Evolutionary conservation across 2,329 filamentous ascomycete genomes (phyloP).

Genomic region (Aspergillus spinulosporus): DNA sequence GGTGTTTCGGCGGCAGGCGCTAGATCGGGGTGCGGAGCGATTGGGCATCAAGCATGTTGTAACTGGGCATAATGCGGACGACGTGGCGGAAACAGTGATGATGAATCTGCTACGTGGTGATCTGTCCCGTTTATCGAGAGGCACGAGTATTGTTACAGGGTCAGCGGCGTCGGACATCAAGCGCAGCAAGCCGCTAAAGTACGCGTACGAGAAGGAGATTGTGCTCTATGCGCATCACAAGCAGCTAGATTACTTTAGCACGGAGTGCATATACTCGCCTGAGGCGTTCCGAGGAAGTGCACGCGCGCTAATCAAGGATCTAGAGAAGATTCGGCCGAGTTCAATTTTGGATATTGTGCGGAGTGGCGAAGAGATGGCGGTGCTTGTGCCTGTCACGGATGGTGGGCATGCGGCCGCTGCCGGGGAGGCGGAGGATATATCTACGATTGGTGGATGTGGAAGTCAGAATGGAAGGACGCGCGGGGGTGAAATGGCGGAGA

Average conservation of each 20-base stretch:
- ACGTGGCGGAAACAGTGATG: slow-evolving; percentile 93
- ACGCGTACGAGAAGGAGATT: slow-evolving; percentile 98
- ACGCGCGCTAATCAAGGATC: slow-evolving; percentile 86
- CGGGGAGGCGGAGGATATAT: slow-evolving; percentile 50
- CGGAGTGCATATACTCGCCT: slow-evolving; percentile 96
- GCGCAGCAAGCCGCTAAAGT: slow-evolving; percentile 94
- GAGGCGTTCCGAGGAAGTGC: slow-evolving; percentile 95
- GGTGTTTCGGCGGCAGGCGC: slow-evolving; percentile 88
- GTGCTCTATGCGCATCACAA: slow-evolving; percentile 97
- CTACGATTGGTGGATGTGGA: slow-evolving; percentile 69
- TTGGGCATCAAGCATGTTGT: slow-evolving; percentile 90
- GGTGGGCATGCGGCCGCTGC: slow-evolving; percentile 29
- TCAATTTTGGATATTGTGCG: slow-evolving; percentile 92
- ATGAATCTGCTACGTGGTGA: slow-evolving; percentile 96
- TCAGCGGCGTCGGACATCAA: slow-evolving; percentile 82
- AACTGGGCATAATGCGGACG: slow-evolving; percentile 96
- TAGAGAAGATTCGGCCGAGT: slow-evolving; percentile 89
- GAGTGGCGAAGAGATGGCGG: slow-evolving; percentile 95
- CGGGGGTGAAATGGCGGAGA: slow-evolving; percentile 76
- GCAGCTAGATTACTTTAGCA: slow-evolving; percentile 96
- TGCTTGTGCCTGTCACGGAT: slow-evolving; percentile 68
- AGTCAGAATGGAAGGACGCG: slow-evolving; percentile 65
- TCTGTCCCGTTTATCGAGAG: slow-evolving; percentile 78
- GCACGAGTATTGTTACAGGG: slow-evolving; percentile 84
- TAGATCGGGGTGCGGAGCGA: slow-evolving; percentile 87